A percentile compares a stretch with the other conserved stretches of the same genome.
phyloP scores from a whole-genome alignment of 257 asterid species.

The Petunia axillaris region DNA sequence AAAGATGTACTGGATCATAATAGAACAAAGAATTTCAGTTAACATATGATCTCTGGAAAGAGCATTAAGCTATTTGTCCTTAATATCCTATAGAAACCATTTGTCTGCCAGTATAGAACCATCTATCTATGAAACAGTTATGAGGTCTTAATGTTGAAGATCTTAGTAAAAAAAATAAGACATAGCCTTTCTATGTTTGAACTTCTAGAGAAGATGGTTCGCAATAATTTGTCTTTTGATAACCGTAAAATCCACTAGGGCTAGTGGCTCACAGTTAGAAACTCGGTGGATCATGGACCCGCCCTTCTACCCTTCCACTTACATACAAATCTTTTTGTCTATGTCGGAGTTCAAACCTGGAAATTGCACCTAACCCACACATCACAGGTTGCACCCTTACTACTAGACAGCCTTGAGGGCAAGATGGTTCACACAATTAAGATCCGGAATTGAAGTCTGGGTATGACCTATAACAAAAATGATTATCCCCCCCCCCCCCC shows the following conservation, averaged over 20 bases:
- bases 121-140: neutral
- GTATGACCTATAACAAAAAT: neutral
- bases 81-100: neutral
- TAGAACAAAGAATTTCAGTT: neutral
- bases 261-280: too few relatives aligned
- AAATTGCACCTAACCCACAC: too few relatives aligned
- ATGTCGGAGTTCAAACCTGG: too few relatives aligned
- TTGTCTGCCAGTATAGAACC: neutral
- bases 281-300: too few relatives aligned
- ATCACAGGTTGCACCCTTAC: too few relatives aligned
- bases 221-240: too few relatives aligned
- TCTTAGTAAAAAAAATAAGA: neutral
- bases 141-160: constrained; percentile 12
- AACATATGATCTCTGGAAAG: neutral
- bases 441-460: neutral
- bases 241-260: too few relatives aligned
- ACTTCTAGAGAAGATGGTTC: too few relatives aligned
- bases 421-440: constrained; percentile 3
- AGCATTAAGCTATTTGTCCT: neutral
- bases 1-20: neutral
- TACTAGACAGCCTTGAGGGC: too few relatives aligned
- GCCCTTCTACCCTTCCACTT: too few relatives aligned
- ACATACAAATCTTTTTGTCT: too few relatives aligned
- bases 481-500: neutral
- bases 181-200: neutral